Evolutionary conservation across 768 basidiomycete genomes (phyloP).

Genomic region (Hericium erinaceus): DNA sequence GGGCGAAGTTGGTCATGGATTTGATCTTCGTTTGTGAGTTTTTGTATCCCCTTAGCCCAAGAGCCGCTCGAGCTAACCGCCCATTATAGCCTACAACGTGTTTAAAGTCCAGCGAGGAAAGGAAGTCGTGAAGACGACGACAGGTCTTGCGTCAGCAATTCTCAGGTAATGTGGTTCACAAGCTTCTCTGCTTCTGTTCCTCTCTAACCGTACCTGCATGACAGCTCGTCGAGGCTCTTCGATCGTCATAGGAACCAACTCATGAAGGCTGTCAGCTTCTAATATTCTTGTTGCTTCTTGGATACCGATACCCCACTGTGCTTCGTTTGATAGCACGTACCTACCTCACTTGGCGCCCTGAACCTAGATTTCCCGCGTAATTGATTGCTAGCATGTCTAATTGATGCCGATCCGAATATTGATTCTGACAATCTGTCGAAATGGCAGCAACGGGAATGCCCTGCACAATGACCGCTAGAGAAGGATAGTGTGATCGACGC

Average conservation of each 20-base stretch:
- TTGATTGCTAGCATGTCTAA: not conserved
- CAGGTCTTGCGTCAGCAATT: slow-evolving; percentile 61
- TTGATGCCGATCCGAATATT: not conserved
- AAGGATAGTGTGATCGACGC: not conserved
- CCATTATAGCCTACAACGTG: slow-evolving; percentile 60
- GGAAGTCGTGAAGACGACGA: slow-evolving; percentile 50
- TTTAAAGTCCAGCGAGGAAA: slow-evolving; percentile 58
- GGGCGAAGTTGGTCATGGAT: slow-evolving; percentile 74
- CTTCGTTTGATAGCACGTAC: slow-evolving; percentile 1
- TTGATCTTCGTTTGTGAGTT: slow-evolving; percentile 77
- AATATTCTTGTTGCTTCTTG: slow-evolving; percentile 8
- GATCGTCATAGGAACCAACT: slow-evolving; percentile 59
- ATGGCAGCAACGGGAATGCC: not conserved
- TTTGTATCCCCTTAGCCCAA: slow-evolving; percentile 8
- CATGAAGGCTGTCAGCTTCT: slow-evolving; percentile 38
- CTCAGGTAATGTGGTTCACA: slow-evolving; percentile 44
- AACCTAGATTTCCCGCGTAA: not conserved
- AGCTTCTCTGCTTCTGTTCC: slow-evolving; percentile 7
- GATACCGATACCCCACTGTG: not conserved
- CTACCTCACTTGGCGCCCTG: not conserved
- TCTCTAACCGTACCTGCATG: slow-evolving; percentile 3
- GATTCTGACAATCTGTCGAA: not conserved
- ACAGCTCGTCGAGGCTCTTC: slow-evolving; percentile 64
- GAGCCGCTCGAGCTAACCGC: not conserved
- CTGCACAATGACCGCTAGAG: too few species aligned